These are phyloP conservation scores for Xylaria digitata DNA, from an alignment of 2,329 filamentous ascomycete species.

Conservation along the genomic window DNA sequence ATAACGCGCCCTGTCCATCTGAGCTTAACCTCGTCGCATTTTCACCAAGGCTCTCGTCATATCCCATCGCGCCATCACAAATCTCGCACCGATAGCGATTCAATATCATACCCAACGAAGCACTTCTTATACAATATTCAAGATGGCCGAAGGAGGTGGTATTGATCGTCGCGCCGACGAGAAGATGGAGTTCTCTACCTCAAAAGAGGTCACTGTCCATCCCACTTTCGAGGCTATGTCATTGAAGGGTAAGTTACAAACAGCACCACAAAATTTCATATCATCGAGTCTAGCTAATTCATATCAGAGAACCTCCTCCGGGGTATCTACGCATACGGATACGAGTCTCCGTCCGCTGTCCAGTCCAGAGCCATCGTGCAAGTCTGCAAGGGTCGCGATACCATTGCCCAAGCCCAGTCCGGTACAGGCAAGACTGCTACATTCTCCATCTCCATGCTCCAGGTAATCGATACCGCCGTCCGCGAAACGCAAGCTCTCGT, in stretches of 20 bases:
- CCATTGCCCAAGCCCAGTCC: slow-evolving; percentile 97
- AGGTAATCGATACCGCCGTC: slow-evolving; percentile 93
- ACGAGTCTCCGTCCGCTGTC: slow-evolving; percentile 96
- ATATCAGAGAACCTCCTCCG: slow-evolving; percentile 85
- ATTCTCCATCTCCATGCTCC: slow-evolving; percentile 95
- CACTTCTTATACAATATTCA: slow-evolving; percentile 50
- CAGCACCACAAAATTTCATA: neutral
- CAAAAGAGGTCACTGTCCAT: slow-evolving; percentile 95
- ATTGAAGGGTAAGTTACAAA: slow-evolving; percentile 74
- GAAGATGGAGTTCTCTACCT: slow-evolving; percentile 97
- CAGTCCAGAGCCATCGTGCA: slow-evolving; percentile 98
- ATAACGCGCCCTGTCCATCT: neutral
- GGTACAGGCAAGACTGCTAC: slow-evolving; percentile 97
- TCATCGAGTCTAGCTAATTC: slow-evolving; percentile 16
- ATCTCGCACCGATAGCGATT: neutral
- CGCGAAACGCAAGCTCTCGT: slow-evolving; percentile 95
- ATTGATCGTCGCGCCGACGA: slow-evolving; percentile 95
- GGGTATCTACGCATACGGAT: slow-evolving; percentile 97
- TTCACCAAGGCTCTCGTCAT: neutral
- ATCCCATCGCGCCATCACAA: neutral
- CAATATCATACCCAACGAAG: neutral
- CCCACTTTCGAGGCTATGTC: slow-evolving; percentile 97
- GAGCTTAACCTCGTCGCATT: slow-evolving; percentile 13
- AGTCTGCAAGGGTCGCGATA: slow-evolving; percentile 98
- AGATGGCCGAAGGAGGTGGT: slow-evolving; percentile 83